Evolutionary conservation across 2,329 filamentous ascomycete genomes (phyloP), one percentile per base, ranked within the genome.

Genomic region (Aaosphaeria arxii): DNA sequence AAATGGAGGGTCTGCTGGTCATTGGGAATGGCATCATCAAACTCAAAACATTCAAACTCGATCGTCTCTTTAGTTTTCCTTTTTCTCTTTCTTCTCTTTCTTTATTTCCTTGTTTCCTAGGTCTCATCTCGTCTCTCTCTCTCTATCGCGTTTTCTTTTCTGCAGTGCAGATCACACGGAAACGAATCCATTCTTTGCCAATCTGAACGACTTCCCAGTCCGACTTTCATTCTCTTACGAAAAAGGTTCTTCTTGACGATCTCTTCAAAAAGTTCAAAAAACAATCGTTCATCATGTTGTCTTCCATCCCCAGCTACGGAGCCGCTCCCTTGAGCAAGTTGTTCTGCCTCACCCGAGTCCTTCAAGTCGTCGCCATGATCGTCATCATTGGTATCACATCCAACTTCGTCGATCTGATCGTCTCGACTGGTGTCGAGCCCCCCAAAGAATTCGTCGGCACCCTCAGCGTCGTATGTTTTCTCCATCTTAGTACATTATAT

Each of bases 391-490:
- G 90, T 41, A 82, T 96, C 68, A 84, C 84, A 1, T 83, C 87
- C 62, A 90, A 91, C 71, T 95, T 96, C 71, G 85, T 95, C 61
- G 79, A 84, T 28, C 80, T 88, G 58, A 90, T 95, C 66, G 82
- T 89, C 40, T 74, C 77, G 40, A 80, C 77, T 24, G 79, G 85
- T 53, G 80, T 85, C 47, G 77, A 81, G 30, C 83, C 87, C 0
- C 88, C 90, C 0, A 76, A 82, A 44, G 83, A 91, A 42, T 77
- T 96, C 24, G 81, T 95, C 30, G 89, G 85, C 30, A 90, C 89
- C 3, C 78, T 96, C 53, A 83, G 83, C 51, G 83, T 95, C 56
- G 91, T 95, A 81, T 64, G 88, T 81, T 28, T 7, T 13, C 40
- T 11, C 7, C 3, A 11, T 3, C 7, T 11, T 28, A 6, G 9